phyloP scores from a whole-genome alignment of 208 protist species.

The Trypanosomatidae sp. region DNA sequence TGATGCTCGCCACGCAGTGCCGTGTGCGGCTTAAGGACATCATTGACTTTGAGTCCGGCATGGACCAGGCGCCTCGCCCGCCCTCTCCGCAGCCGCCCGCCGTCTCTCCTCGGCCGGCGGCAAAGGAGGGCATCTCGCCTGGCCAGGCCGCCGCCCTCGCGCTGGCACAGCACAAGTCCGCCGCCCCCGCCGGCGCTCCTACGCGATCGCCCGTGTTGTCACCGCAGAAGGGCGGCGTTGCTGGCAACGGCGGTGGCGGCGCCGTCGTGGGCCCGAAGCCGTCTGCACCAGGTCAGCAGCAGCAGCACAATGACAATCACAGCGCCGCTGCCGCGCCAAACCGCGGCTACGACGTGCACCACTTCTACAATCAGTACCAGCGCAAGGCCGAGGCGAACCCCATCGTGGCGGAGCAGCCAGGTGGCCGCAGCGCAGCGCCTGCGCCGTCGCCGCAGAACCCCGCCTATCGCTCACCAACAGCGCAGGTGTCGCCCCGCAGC shows the following conservation, averaged over 20 bases:
- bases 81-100: slow-evolving; percentile 2
- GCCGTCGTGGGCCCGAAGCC: slow-evolving; percentile 46
- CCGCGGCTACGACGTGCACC: slow-evolving; percentile 15
- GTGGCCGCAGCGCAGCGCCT: slow-evolving; percentile 3
- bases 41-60: slow-evolving; percentile 75
- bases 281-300: slow-evolving; percentile 1
- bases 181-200: slow-evolving; percentile 8
- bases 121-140: slow-evolving; percentile 49
- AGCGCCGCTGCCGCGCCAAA: background rate
- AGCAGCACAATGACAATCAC: no score
- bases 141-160: slow-evolving; percentile 83
- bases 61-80: slow-evolving; percentile 28
- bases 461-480: background rate
- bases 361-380: slow-evolving; percentile 18
- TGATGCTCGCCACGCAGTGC: slow-evolving; percentile 91
- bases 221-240: slow-evolving; percentile 2
- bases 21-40: slow-evolving; percentile 87
- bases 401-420: slow-evolving; percentile 11
- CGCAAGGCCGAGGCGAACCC: slow-evolving; percentile 6
- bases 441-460: background rate
- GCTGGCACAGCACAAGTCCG: slow-evolving; percentile 51
- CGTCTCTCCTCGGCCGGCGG: background rate
- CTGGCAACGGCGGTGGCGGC: background rate
- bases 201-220: background rate
- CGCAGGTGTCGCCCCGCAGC: slow-evolving; percentile 11